Percentiles rank a stretch among this genome's conserved stretches.
Evolutionary conservation across 768 basidiomycete genomes (phyloP).

Genomic region (Kwoniella bestiolae): DNA sequence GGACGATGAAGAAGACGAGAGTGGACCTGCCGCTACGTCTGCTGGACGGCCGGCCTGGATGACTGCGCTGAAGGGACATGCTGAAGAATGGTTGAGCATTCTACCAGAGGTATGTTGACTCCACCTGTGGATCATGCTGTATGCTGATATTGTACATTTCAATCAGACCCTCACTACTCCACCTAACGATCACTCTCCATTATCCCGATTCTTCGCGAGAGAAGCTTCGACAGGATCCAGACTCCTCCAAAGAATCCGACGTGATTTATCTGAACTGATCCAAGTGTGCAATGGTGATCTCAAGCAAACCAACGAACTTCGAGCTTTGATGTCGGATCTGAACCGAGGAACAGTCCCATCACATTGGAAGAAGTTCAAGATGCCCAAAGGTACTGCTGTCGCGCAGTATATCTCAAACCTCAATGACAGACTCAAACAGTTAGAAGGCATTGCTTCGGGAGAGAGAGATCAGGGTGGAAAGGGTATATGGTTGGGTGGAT

Average conservation of each 20-base stretch:
- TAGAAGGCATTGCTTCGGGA: slow-evolving; percentile 68
- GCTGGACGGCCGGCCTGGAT: slow-evolving; percentile 89
- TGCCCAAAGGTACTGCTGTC: slow-evolving; percentile 77
- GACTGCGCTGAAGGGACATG: slow-evolving; percentile 78
- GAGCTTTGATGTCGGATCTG: slow-evolving; percentile 84
- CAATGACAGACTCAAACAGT: slow-evolving; percentile 76
- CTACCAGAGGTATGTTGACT: slow-evolving; percentile 69
- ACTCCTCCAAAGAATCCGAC: slow-evolving; percentile 76
- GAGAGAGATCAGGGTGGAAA: slow-evolving; percentile 44
- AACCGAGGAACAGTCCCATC: slow-evolving; percentile 89
- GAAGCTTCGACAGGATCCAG: slow-evolving; percentile 80
- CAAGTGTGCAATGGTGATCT: slow-evolving; percentile 82
- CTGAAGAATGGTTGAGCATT: slow-evolving; percentile 77
- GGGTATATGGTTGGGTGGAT: slow-evolving; percentile 90
- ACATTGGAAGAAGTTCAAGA: slow-evolving; percentile 89
- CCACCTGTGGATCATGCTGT: not conserved
- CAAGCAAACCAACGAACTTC: slow-evolving; percentile 94
- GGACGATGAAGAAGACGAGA: slow-evolving; percentile 43
- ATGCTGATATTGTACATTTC: slow-evolving; percentile 17
- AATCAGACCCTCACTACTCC: slow-evolving; percentile 68
- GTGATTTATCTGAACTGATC: slow-evolving; percentile 78
- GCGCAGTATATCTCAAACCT: slow-evolving; percentile 86
- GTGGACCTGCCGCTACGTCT: slow-evolving; percentile 3
- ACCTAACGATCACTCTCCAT: slow-evolving; percentile 65
- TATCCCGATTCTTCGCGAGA: slow-evolving; percentile 84